phyloP scores from a whole-genome alignment of 2,329 filamentous ascomycete genomes.

The Stagonosporopsis tanaceti region DNA sequence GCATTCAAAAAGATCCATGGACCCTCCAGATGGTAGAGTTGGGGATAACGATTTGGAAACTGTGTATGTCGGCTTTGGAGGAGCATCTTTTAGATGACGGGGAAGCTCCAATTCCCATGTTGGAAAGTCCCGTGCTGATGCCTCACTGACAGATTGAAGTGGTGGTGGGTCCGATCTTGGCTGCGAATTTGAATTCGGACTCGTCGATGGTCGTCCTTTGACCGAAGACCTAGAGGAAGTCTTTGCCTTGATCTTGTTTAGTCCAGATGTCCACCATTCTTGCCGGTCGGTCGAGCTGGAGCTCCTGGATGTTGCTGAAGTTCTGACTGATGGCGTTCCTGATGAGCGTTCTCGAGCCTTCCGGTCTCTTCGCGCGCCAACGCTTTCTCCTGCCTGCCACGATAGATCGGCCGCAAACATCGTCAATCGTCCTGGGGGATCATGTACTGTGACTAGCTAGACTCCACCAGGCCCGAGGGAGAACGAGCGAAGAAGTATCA shows the following conservation, averaged over 20 bases:
- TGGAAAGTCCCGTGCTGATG: slow-evolving; percentile 17
- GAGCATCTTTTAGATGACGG: slow-evolving; percentile 34
- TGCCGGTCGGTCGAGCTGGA: slow-evolving; percentile 39
- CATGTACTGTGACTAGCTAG: slow-evolving; percentile 27
- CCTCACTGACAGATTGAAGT: slow-evolving; percentile 13
- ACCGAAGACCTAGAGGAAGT: slow-evolving; percentile 9
- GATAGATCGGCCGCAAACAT: slow-evolving; percentile 53
- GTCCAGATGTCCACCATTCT: slow-evolving; percentile 43
- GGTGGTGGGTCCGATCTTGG: not conserved
- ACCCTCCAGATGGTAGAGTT: slow-evolving; percentile 44
- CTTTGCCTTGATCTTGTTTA: slow-evolving; percentile 43
- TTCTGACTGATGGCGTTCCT: slow-evolving; percentile 37
- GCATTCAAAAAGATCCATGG: slow-evolving; percentile 37
- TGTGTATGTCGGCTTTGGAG: slow-evolving; percentile 42
- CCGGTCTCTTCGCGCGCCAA: slow-evolving; percentile 49
- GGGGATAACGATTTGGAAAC: slow-evolving; percentile 40
- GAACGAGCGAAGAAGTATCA: slow-evolving; percentile 26
- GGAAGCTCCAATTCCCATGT: slow-evolving; percentile 16
- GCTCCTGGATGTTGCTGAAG: slow-evolving; percentile 36
- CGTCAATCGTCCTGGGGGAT: slow-evolving; percentile 17
- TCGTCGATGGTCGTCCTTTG: slow-evolving; percentile 16
- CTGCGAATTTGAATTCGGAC: slow-evolving; percentile 9
- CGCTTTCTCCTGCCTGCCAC: slow-evolving; percentile 48
- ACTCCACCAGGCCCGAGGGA: slow-evolving; percentile 24
- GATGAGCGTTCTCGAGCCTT: slow-evolving; percentile 39